phyloP scores from a whole-genome alignment of 208 protist species.

The Spongospora subterranea region DNA sequence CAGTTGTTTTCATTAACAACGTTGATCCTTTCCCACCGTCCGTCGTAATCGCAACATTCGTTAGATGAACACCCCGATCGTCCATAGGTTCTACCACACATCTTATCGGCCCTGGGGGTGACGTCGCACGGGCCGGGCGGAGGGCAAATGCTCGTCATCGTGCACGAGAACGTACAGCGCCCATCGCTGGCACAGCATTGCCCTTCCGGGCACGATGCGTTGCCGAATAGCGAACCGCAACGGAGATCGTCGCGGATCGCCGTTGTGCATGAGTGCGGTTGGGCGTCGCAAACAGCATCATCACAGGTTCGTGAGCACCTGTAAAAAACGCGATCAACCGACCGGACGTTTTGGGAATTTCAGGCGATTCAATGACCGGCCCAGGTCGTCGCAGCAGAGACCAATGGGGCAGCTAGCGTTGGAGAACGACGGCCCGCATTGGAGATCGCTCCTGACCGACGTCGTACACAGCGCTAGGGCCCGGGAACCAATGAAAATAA shows the following conservation, averaged over 20 bases:
- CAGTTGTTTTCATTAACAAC: not conserved
- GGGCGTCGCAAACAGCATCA: not conserved
- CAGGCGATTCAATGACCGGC: not conserved
- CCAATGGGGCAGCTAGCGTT: not conserved
- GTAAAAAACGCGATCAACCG: not conserved
- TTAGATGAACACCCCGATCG: not conserved
- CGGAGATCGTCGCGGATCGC: not conserved
- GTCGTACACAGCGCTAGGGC: not conserved
- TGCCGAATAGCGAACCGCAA: not conserved
- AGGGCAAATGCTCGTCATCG: not conserved
- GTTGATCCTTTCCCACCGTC: not conserved
- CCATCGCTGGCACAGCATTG: not conserved
- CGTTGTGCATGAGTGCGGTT: not conserved
- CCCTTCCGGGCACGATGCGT: not conserved
- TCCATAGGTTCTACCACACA: not conserved
- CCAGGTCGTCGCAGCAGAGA: not conserved
- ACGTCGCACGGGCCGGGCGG: not conserved
- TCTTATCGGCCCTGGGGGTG: not conserved
- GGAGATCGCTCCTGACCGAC: not conserved
- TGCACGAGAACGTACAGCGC: not conserved
- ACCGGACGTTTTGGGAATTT: not conserved
- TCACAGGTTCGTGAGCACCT: not conserved
- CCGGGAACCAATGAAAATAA: not conserved
- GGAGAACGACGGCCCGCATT: not conserved
- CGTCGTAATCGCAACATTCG: not conserved